Conservation (phyloP, 208 protist genomes). For the Novymonas esmeraldas region DNA sequence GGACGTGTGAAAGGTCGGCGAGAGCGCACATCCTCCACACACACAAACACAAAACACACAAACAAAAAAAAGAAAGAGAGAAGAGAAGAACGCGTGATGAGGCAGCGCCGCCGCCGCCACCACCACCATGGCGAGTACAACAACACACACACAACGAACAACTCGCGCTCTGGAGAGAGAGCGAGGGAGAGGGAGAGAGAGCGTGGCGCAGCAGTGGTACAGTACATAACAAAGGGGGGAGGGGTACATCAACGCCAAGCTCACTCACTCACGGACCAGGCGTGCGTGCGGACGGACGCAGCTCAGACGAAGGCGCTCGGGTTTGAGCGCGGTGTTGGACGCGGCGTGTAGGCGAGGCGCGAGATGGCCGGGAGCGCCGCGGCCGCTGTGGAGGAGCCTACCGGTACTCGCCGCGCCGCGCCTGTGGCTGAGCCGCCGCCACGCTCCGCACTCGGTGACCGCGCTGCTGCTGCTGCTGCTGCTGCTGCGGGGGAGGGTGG, state of each 20-base stretch:
- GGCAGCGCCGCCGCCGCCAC: too few species aligned
- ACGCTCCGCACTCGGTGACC: not conserved
- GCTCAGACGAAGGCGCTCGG: slow-evolving; percentile 26
- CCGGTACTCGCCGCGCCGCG: not conserved
- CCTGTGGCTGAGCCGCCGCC: not conserved
- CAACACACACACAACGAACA: too few species aligned
- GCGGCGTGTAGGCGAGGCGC: slow-evolving; percentile 22
- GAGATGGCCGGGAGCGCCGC: slow-evolving; percentile 28
- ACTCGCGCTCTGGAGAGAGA: too few species aligned
- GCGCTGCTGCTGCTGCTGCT: not conserved
- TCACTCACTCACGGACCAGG: too few species aligned
- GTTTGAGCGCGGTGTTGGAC: slow-evolving; percentile 14
- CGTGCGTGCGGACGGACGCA: too few species aligned
- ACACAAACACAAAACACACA: not conserved
- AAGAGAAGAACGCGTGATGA: too few species aligned
- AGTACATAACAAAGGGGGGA: too few species aligned
- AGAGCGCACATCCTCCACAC: not conserved
- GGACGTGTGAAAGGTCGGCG: not conserved
- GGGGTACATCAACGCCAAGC: slow-evolving; percentile 1
- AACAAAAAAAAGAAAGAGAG: too few species aligned
- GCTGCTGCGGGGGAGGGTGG: slow-evolving; percentile 2
- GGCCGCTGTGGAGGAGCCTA: not conserved
- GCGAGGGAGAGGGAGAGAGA: too few species aligned
- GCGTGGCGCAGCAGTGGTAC: too few species aligned
- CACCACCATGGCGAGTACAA: too few species aligned